Base-by-base conservation (phyloP, 2,329 filamentous ascomycete species). In the Fulvia fulva region DNA sequence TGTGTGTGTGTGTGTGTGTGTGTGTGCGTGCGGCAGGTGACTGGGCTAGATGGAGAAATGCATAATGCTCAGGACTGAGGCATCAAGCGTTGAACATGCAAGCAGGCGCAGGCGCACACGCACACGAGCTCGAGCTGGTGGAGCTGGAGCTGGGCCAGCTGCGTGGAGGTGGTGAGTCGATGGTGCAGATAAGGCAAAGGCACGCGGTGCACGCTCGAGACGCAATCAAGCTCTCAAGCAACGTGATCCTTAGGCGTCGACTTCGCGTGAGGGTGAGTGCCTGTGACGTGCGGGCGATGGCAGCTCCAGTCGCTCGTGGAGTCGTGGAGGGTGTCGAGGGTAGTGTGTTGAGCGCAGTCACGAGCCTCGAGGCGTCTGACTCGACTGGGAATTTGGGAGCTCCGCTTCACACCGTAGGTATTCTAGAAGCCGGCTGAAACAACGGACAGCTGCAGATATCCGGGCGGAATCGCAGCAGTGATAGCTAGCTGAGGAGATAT, bases 21-120 rank as follows among this genome's bases (percentile, higher is more conserved):
- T n/a, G n/a, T n/a, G 19, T 28, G 43, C n/a, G 58, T 53, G 50
- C 57, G 46, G 63, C 61, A 58, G 54, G 44, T 59, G 63, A 60
- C 57, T 34, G 57, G n/a, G 26, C 55, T 63, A 59, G 58, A 44
- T 58, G 43, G 53, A 46, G 46, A 55, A 53, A 34, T 58, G 58
- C 63, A 63, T 65, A 32, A 25, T 32, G 59, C 46, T 56, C 46
- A 58, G 23, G 49, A 59, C 55, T 58, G 55, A 60, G 56, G 63
- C 58, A 63, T 58, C 56, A 55, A 50, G 26, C n/a, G 47, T n/a
- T 21, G 23, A 12, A 60, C 32, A 57, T 58, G 59, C 45, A 52
- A 58, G 58, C 56, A 62, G n/a, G n/a, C n/a, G n/a, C n/a, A n/a
- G n/a, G n/a, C n/a, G n/a, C n/a, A n/a, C n/a, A n/a, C n/a, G n/a